Evolutionary conservation across 345 rosid genomes (phyloP), one percentile per base, ranked within the genome.

Genomic region (Microcos paniculata): DNA sequence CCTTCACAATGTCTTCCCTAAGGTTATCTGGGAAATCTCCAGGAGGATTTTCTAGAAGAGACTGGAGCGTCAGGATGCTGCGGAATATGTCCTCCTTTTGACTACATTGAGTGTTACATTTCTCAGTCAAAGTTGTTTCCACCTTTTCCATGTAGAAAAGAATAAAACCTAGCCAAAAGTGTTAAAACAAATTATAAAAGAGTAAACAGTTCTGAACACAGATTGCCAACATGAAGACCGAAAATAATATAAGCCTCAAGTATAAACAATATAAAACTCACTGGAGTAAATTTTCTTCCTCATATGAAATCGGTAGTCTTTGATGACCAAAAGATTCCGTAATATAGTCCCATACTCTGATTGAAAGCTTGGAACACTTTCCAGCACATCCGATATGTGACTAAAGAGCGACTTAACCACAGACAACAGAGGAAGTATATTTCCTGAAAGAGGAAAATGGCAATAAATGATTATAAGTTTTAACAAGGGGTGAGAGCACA

Each of bases 1-100:
- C 92, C 73, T 85, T 83, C 61, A 86, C 84, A 51, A 91, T 83
- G 61, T 84, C 89, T 71, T 86, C 90, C 84, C 93, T 85, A 33
- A 88, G 88, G 76, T 85, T 83, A 79, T 84, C 90, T 4, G 92
- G 86, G 73, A 90, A 86, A 87, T 91, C 96, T 81, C 98, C 98
- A 11, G 97, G 94, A 78, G 97, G 91, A 73, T 89, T 91, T 81
- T 91, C 97, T 46, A 91, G 75, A 78, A 93, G 94, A 28, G 93
- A 91, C n/a, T 90, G 93, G 67, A 95, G 89, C 13, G 91, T 87
- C 55, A 87, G 75, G 48, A 91, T 85, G 80, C 80, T 65, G 56
- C 97, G 97, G 76, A 88, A 92, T 31, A 83, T 88, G 70, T 94
- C 97, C 83, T 92, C 98, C 66, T 86, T 94, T 76, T 83, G 85